These are phyloP conservation scores for Mycena sp. DNA, from an alignment of 1,284 basidiomycete species.

Conservation along the genomic window DNA sequence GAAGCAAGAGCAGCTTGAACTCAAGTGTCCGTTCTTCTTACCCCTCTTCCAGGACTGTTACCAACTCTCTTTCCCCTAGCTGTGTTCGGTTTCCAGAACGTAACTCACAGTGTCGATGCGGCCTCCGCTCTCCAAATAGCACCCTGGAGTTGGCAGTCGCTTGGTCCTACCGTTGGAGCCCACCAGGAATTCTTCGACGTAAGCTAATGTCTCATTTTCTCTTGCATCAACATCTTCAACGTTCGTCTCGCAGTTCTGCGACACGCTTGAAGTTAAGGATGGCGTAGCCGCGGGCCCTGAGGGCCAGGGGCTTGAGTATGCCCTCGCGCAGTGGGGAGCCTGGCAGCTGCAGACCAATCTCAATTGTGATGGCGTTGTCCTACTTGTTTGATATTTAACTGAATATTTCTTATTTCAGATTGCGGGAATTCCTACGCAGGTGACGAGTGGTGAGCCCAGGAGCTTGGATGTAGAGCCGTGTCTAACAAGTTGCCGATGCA, in stretches of 20 bases:
- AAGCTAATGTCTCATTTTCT: not conserved
- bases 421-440: conserved; percentile 20
- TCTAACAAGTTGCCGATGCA: not conserved
- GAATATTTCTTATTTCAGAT: not conserved
- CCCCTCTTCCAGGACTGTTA: conserved; percentile 6
- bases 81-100: conserved; percentile 53
- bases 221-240: not conserved
- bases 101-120: conserved; percentile 60
- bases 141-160: conserved; percentile 23
- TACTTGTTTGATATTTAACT: not conserved
- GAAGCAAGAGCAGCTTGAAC: conserved; percentile 7
- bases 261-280: conserved; percentile 62
- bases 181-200: not conserved
- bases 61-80: conserved; percentile 45
- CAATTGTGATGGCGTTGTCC: not conserved
- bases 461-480: not conserved
- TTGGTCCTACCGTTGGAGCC: conserved; percentile 36
- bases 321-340: conserved; percentile 56
- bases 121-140: conserved; percentile 37
- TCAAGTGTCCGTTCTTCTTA: conserved; percentile 9
- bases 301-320: conserved; percentile 60
- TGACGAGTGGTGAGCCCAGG: conserved; percentile 16
- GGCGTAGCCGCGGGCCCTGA: conserved; percentile 51
- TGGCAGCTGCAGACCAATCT: conserved; percentile 34
- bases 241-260: too few species aligned